Evolutionary conservation across 805 yeast genomes (phyloP).

Genomic region (Saturnispora diversa): DNA sequence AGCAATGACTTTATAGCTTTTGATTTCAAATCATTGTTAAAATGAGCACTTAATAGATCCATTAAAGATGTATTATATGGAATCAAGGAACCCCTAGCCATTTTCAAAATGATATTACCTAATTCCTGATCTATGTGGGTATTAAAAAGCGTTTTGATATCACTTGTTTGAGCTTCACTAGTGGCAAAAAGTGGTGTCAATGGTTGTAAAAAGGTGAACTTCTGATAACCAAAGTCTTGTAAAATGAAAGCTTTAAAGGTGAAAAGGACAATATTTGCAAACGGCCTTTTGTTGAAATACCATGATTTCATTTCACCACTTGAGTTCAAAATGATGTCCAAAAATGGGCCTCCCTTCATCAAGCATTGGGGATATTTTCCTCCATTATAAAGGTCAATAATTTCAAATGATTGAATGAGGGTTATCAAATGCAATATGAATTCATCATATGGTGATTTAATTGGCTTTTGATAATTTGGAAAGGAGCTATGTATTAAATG

Average conservation of each 20-base stretch:
- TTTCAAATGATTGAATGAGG: neutral
- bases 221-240: neutral
- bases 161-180: neutral
- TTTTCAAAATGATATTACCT: too few species aligned
- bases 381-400: neutral
- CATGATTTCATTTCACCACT: neutral
- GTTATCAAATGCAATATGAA: neutral
- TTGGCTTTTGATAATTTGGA: neutral
- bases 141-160: too few species aligned
- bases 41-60: neutral
- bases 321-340: neutral
- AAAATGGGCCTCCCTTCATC: neutral
- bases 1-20: constrained; percentile 13
- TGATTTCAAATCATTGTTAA: neutral
- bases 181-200: neutral
- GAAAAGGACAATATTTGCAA: neutral
- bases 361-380: neutral
- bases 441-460: neutral
- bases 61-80: neutral
- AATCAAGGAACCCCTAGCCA: too few species aligned
- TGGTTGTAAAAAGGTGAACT: neutral
- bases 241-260: neutral
- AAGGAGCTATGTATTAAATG: neutral
- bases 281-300: neutral
- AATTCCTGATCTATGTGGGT: too few species aligned